These are phyloP conservation scores for Aspergillus piperis DNA, from an alignment of 2,329 filamentous ascomycete genomes.

Conservation along the genomic window DNA sequence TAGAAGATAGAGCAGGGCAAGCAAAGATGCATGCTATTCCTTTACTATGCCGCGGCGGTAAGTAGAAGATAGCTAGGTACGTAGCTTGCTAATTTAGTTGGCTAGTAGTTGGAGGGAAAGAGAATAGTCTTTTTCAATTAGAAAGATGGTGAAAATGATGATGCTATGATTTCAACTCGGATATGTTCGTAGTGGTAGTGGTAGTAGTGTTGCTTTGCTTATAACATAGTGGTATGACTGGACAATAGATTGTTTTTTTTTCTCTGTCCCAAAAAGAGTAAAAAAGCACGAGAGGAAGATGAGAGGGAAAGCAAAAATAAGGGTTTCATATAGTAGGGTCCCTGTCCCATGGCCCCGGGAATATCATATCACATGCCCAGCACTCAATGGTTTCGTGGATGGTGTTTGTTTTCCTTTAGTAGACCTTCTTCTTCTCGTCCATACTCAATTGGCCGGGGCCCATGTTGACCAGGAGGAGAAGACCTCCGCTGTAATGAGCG, in stretches of 20 bases:
- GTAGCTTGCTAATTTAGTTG: no score
- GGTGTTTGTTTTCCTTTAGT: constrained; percentile 57
- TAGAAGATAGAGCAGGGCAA: no score
- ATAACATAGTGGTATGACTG: neutral
- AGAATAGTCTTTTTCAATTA: no score
- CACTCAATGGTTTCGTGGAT: neutral
- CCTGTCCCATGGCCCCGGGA: neutral
- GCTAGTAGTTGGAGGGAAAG: no score
- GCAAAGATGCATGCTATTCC: no score
- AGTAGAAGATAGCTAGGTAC: no score
- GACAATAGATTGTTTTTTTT: neutral
- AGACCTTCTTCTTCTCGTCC: constrained; percentile 99
- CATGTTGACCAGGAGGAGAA: constrained; percentile 96
- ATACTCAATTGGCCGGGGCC: constrained; percentile 96
- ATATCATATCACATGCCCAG: constrained; percentile 2
- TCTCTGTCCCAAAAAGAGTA: neutral
- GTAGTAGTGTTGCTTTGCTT: no score
- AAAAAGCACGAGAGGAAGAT: neutral
- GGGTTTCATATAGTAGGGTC: constrained; percentile 1
- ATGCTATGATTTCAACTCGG: no score
- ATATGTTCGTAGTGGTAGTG: no score
- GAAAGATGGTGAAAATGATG: no score
- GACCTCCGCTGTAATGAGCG: constrained; percentile 65
- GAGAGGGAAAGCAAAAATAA: neutral
- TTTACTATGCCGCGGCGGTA: no score